phyloP scores from a whole-genome alignment of 768 basidiomycete genomes.

The Pleurotus djamor region DNA sequence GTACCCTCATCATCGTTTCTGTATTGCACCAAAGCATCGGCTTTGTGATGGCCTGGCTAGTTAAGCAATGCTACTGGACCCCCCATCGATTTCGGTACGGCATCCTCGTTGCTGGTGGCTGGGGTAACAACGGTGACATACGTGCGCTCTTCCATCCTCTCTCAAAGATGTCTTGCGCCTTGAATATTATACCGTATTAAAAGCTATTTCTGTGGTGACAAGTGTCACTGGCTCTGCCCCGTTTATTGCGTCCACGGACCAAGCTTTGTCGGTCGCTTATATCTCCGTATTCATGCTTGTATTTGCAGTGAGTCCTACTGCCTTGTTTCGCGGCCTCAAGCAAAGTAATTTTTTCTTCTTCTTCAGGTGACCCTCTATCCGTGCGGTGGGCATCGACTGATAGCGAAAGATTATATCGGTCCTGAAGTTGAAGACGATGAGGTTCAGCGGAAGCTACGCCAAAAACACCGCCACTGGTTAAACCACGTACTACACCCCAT shows the following conservation, averaged over 20 bases:
- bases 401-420: slow-evolving; percentile 58
- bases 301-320: slow-evolving; percentile 42
- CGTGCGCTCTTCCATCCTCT: slow-evolving; percentile 32
- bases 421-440: slow-evolving; percentile 61
- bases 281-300: slow-evolving; percentile 60
- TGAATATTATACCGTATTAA: not conserved
- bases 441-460: slow-evolving; percentile 40
- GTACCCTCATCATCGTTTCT: slow-evolving; percentile 62
- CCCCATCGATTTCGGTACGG: slow-evolving; percentile 77
- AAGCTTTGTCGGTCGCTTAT: slow-evolving; percentile 65
- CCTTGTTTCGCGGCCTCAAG: not conserved
- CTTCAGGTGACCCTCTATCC: slow-evolving; percentile 63
- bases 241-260: slow-evolving; percentile 38
- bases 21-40: slow-evolving; percentile 60
- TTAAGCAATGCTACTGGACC: slow-evolving; percentile 69
- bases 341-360: not conserved
- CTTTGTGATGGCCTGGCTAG: slow-evolving; percentile 47
- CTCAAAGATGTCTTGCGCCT: slow-evolving; percentile 18
- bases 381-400: slow-evolving; percentile 57
- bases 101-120: slow-evolving; percentile 65
- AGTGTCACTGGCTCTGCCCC: slow-evolving; percentile 60
- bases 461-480: slow-evolving; percentile 27
- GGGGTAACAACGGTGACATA: slow-evolving; percentile 69
- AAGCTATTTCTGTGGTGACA: slow-evolving; percentile 66
- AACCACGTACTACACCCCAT: slow-evolving; percentile 16